Base-by-base conservation (phyloP, 2,329 filamentous ascomycete species). In the Tothia fuscella region DNA sequence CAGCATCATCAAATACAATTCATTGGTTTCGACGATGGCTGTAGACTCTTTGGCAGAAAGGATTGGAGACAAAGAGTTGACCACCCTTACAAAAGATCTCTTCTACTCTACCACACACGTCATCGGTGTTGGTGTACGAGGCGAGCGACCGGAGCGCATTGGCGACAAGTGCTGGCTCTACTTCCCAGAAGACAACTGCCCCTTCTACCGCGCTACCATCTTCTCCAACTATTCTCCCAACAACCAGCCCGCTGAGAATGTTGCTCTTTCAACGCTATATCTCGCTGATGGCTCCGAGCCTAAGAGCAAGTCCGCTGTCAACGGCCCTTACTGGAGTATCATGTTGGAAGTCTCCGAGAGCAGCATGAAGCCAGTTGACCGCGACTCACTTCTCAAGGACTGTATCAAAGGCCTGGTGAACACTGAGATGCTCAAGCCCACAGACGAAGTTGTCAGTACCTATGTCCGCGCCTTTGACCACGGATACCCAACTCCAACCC, bases 161-260 rank as follows among this genome's bases (percentile, higher is more conserved):
- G 91, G 91, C 51, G 91, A 98, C 72, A 98, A 96, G 76, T 98
- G 91, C 79, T 98, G 91, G 88, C 73, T 98, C 51, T 98, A 98
- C 77, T 98, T 96, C 78, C 91, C 91, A 48, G 91, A 98, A 66
- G 82, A 94, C 64, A 82, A 98, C 75, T 95, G 87, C 72, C 87
- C 87, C 61, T 98, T 98, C 75, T 98, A 98, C 75, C 85, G 91
- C 54, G 91, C 91, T 58, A 98, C 91, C 59, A 96, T 98, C 70
- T 98, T 98, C 78, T 96, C 89, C 66, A 98, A 98, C 77, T 98
- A 98, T 76, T 96, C 91, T 17, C 91, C 89, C 41, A 80, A 93
- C 77, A 98, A 98, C 74, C 91, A 96, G 70, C 91, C 91, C 25
- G 70, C 83, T 51, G 71, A 78, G 46, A 78, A 80, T 44, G 80